Conservation (phyloP, 371 early-diverging fungal species). For the Lichtheimia hyalospora region DNA sequence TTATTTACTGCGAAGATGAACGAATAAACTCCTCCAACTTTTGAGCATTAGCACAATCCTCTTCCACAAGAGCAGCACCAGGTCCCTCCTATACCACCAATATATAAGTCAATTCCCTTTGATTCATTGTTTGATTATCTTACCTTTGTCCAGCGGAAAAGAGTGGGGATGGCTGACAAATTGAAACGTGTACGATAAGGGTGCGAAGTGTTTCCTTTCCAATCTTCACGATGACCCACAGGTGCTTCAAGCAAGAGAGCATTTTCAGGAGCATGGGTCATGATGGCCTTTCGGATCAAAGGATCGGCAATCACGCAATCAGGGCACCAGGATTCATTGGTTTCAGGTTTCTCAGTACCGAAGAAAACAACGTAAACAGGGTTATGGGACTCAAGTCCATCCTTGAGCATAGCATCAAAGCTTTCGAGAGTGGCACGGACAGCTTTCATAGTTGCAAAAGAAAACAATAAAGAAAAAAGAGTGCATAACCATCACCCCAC, state of each 20-base stretch:
- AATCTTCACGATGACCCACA: slow-evolving; percentile 53
- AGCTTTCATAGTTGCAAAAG: slow-evolving; percentile 14
- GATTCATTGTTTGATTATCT: slow-evolving; percentile 8
- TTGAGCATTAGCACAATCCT: slow-evolving; percentile 45
- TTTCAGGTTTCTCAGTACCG: slow-evolving; percentile 40
- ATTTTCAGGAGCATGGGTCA: slow-evolving; percentile 27
- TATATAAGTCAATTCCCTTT: background rate
- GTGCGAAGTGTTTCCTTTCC: slow-evolving; percentile 53
- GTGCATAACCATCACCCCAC: too few species aligned
- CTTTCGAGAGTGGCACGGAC: slow-evolving; percentile 24
- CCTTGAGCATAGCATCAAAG: slow-evolving; percentile 34
- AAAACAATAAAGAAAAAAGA: background rate
- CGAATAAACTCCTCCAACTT: slow-evolving; percentile 43
- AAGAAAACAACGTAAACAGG: slow-evolving; percentile 47
- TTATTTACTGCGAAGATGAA: too few species aligned
- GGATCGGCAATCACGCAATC: slow-evolving; percentile 62
- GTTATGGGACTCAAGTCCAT: slow-evolving; percentile 26
- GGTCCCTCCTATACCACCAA: slow-evolving; percentile 34
- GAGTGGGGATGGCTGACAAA: slow-evolving; percentile 55
- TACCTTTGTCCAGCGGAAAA: slow-evolving; percentile 58
- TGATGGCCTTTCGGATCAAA: slow-evolving; percentile 43
- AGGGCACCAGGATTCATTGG: slow-evolving; percentile 63
- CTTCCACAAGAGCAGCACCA: slow-evolving; percentile 45
- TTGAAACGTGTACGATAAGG: slow-evolving; percentile 44
- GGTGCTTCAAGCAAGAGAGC: slow-evolving; percentile 52